Evolutionary conservation across 108 stramenopile species (phyloP).

Genomic region (Discostella pseudostelligera): DNA sequence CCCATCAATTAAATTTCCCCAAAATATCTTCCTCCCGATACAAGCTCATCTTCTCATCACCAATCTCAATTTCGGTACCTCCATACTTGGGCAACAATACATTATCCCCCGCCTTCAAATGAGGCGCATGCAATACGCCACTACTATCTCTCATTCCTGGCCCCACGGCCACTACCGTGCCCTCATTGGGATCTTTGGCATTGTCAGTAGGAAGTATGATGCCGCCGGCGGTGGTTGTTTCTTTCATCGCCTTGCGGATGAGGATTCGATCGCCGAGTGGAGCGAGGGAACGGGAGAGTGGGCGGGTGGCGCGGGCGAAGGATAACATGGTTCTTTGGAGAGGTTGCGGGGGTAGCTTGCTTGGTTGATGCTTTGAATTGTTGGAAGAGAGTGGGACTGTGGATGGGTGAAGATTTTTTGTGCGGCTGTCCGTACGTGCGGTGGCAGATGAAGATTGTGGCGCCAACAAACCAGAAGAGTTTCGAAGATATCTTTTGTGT

Average conservation of each 20-base stretch:
- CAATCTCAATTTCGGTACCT: slow-evolving; percentile 87
- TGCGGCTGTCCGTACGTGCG: too few species aligned
- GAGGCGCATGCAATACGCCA: slow-evolving; percentile 68
- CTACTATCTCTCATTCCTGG: slow-evolving; percentile 82
- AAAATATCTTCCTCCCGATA: slow-evolving; percentile 96
- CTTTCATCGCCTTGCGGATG: slow-evolving; percentile 83
- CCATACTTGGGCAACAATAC: slow-evolving; percentile 97
- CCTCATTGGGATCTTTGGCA: slow-evolving; percentile 93
- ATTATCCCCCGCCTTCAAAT: slow-evolving; percentile 77
- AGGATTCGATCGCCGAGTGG: slow-evolving; percentile 97
- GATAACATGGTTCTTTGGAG: slow-evolving; percentile 5
- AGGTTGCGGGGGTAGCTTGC: too few species aligned
- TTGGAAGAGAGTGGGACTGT: background rate
- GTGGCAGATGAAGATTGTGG: too few species aligned
- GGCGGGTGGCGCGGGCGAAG: slow-evolving; percentile 31
- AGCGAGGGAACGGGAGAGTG: slow-evolving; percentile 67
- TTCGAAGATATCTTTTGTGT: too few species aligned
- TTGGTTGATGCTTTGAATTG: background rate
- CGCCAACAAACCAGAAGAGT: too few species aligned
- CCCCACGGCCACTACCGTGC: slow-evolving; percentile 94
- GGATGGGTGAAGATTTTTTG: too few species aligned
- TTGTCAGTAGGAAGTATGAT: slow-evolving; percentile 91
- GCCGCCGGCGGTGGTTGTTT: slow-evolving; percentile 91
- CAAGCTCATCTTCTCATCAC: slow-evolving; percentile 88
- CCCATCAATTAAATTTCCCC: slow-evolving; percentile 88